A percentile compares a stretch with the other conserved stretches of the same genome.
Evolutionary conservation across 2,329 filamentous ascomycete species (phyloP).

Genomic region (Fusarium bulbicola): DNA sequence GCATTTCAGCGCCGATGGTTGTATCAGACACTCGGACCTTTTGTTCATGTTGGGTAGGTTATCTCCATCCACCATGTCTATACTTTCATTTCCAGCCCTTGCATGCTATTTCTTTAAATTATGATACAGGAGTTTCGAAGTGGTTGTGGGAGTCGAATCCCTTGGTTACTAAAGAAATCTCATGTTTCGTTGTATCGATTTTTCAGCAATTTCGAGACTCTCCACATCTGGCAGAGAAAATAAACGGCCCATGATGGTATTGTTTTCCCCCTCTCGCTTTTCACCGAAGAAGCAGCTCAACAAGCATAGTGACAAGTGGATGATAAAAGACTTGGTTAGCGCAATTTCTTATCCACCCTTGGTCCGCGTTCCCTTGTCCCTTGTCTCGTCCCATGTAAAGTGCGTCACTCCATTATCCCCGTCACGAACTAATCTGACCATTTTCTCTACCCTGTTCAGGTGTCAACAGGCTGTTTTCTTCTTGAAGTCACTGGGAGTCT

Average conservation of each 20-base stretch:
- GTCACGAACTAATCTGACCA: slow-evolving; percentile 24
- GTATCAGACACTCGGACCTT: slow-evolving; percentile 34
- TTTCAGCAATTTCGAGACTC: neutral
- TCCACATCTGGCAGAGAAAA: neutral
- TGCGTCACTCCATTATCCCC: slow-evolving; percentile 32
- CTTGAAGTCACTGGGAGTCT: neutral
- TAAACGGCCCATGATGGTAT: neutral
- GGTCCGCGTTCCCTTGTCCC: slow-evolving; percentile 9
- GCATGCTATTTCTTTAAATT: slow-evolving; percentile 2
- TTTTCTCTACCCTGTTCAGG: slow-evolving; percentile 10
- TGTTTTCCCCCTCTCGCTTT: neutral
- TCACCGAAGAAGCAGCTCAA: slow-evolving; percentile 4
- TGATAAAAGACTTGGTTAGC: slow-evolving; percentile 23
- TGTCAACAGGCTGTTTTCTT: neutral
- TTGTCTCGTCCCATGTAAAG: slow-evolving; percentile 30
- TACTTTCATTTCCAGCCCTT: neutral
- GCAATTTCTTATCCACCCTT: neutral
- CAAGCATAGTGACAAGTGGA: slow-evolving; percentile 9
- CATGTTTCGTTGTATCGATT: neutral
- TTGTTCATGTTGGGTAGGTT: slow-evolving; percentile 29
- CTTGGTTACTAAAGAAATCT: neutral
- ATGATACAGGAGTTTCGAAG: slow-evolving; percentile 20
- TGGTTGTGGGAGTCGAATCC: neutral
- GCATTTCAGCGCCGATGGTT: slow-evolving; percentile 13
- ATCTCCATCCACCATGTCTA: slow-evolving; percentile 4